Conservation (phyloP, 1,139 yeast genomes). For the Zygoascus meyerae region DNA sequence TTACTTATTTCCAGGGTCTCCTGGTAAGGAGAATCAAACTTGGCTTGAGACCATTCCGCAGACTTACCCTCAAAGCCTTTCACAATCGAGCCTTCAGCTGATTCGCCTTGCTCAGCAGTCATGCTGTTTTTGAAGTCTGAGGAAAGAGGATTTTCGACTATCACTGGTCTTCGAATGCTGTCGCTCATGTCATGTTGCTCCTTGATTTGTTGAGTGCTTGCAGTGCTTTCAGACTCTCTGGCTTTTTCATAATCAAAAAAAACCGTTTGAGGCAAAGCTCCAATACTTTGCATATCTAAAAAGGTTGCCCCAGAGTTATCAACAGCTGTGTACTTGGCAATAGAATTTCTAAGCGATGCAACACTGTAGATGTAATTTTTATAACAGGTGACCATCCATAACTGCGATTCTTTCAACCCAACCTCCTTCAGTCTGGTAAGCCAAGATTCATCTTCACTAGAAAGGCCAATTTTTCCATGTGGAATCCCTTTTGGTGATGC, state of each 20-base stretch:
- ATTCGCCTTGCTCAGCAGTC: background rate
- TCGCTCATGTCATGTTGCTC: background rate
- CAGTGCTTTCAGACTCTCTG: background rate
- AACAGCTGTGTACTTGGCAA: background rate
- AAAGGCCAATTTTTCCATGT: slow-evolving; percentile 6
- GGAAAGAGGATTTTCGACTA: background rate
- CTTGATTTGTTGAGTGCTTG: background rate
- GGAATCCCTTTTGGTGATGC: background rate
- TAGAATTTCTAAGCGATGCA: slow-evolving; percentile 34
- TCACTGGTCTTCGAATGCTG: background rate
- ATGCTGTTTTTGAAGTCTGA: background rate
- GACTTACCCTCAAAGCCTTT: background rate
- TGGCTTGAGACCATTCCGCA: slow-evolving; percentile 24
- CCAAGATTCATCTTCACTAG: slow-evolving; percentile 68
- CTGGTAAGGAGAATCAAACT: slow-evolving; percentile 26
- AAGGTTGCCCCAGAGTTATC: slow-evolving; percentile 2
- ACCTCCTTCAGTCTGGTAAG: slow-evolving; percentile 58
- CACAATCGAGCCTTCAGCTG: background rate
- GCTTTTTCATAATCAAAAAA: slow-evolving; percentile 33
- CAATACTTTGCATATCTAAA: slow-evolving; percentile 32
- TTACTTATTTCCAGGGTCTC: slow-evolving; percentile 12
- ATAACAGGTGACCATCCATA: slow-evolving; percentile 66
- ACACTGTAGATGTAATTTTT: slow-evolving; percentile 64
- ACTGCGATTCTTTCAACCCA: slow-evolving; percentile 64
- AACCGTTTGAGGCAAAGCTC: slow-evolving; percentile 54